Percentiles rank a stretch among this genome's conserved stretches.
phyloP scores from a whole-genome alignment of 176 grass and related monocot species.

The Zea luxurians region DNA sequence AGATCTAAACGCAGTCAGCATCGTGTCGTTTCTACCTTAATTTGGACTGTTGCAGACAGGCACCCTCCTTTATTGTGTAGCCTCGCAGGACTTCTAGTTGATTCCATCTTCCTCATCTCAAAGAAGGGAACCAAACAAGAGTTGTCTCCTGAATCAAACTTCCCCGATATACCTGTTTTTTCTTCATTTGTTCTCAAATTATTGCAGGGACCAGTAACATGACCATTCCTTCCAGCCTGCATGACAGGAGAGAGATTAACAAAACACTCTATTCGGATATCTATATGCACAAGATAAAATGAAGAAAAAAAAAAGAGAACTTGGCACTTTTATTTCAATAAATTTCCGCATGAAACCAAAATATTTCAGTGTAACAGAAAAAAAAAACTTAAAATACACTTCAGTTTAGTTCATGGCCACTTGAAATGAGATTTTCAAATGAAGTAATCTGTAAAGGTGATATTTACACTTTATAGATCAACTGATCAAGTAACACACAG shows the following conservation, averaged over 20 bases:
- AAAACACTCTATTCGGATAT: neutral
- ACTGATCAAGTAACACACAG: conserved; percentile 4
- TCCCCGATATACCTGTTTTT: conserved; percentile 35
- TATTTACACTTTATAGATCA: neutral
- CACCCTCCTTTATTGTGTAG: conserved; percentile 16
- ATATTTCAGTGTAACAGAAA: neutral
- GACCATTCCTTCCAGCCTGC: conserved; percentile 34
- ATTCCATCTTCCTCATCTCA: conserved; percentile 41
- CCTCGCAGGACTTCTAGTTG: conserved; percentile 20
- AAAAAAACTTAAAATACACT: conserved; percentile 4
- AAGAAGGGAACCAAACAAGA: conserved; percentile 51
- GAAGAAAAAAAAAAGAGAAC: neutral
- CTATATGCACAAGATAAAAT: neutral
- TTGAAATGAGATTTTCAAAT: conserved; percentile 17
- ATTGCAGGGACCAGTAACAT: conserved; percentile 36
- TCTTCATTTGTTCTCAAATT: conserved; percentile 24
- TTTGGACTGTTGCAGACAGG: neutral
- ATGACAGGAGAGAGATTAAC: conserved; percentile 29
- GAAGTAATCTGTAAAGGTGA: neutral
- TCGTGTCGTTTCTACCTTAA: conserved; percentile 47
- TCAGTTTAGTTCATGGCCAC: neutral
- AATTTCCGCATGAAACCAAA: neutral
- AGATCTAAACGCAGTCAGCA: conserved; percentile 8
- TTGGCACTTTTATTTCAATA: neutral
- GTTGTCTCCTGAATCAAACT: conserved; percentile 48